Base-by-base conservation (phyloP, 768 basidiomycete species). In the Baorangia bicolor region DNA sequence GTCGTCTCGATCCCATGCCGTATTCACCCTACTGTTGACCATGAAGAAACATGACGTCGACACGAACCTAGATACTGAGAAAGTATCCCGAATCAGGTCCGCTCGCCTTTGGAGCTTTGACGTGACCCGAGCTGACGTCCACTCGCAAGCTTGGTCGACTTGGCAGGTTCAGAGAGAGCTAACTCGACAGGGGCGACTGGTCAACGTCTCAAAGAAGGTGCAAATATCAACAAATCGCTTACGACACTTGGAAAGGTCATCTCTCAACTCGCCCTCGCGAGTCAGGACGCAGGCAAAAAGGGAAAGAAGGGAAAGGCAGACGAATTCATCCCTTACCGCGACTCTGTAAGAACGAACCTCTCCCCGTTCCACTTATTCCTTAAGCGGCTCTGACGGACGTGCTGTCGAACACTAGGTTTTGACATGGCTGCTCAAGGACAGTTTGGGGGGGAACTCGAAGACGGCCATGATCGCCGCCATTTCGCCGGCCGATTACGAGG, bases 391-490 rank as follows among this genome's bases (percentile, higher is more conserved):
- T 62, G 48, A 67, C 43, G n/a, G 35, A 53, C 30, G 2, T 49
- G 18, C 28, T 20, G 43, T 47, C 14, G 42, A 57, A 49, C 10
- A 4, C 27, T 68, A 94, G 92, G 92, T 98, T 60, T 79, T 99
- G 55, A 99, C 97, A 33, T 99, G 97, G 97, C 78, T 99, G 27
- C 77, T 99, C 62, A 99, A 99, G 74, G 97, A 99, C 76, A 94
- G 92, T 69, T 77, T 98, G 49, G 97, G 97, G 21, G 97, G 92
- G 7, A 96, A 96, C 74, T 94, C 92, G 33, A 96, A 97, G 77
- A 99, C 96, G 5, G 94, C 96, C 5, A 98, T 99, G 97, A 98
- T 99, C 61, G 97, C 97, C 48, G 97, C 97, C 37, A 98, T 99
- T 58, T 87, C 94, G 42, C 95, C 94, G n/a, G 95, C 94, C 43